A percentile compares a stretch with the other conserved stretches of the same genome.
Conservation (phyloP, 768 basidiomycete genomes). For the Mycena venus region DNA sequence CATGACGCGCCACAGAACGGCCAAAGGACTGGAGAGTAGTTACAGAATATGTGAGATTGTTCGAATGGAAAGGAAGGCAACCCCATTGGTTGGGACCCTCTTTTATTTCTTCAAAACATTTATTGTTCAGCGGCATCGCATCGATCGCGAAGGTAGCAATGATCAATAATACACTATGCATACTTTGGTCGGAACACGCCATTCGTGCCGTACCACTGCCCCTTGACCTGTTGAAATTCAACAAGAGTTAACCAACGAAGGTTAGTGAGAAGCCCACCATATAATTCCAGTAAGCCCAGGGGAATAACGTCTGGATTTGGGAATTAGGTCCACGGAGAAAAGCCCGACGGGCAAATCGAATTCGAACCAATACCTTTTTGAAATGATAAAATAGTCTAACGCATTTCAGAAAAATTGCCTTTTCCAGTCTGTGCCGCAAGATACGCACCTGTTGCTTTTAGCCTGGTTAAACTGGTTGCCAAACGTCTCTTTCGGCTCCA, state of each 20-base stretch:
- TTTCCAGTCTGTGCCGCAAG: not conserved
- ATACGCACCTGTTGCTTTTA: slow-evolving; percentile 76
- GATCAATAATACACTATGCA: slow-evolving; percentile 27
- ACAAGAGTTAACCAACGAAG: not conserved
- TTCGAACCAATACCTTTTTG: slow-evolving; percentile 70
- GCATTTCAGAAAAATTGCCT: slow-evolving; percentile 17
- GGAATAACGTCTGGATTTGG: slow-evolving; percentile 66
- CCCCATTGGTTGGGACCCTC: too few relatives aligned
- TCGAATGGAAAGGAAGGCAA: too few relatives aligned
- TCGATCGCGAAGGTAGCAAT: not conserved
- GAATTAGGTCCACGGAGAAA: not conserved
- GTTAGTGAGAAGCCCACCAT: slow-evolving; percentile 59
- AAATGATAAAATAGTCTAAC: slow-evolving; percentile 85
- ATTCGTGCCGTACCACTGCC: slow-evolving; percentile 63
- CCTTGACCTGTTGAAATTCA: slow-evolving; percentile 44
- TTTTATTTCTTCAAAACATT: too few relatives aligned
- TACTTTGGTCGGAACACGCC: slow-evolving; percentile 57
- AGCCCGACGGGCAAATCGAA: not conserved
- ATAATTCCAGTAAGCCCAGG: slow-evolving; percentile 82
- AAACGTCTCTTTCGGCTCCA: slow-evolving; percentile 91
- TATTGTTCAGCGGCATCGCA: not conserved
- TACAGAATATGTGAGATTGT: too few relatives aligned
- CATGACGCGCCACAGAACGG: too few relatives aligned
- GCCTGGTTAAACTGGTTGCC: slow-evolving; percentile 76
- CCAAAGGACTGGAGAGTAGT: too few relatives aligned